phyloP scores from a whole-genome alignment of 805 yeast genomes.

The Zygosaccharomyces rouxii region DNA sequence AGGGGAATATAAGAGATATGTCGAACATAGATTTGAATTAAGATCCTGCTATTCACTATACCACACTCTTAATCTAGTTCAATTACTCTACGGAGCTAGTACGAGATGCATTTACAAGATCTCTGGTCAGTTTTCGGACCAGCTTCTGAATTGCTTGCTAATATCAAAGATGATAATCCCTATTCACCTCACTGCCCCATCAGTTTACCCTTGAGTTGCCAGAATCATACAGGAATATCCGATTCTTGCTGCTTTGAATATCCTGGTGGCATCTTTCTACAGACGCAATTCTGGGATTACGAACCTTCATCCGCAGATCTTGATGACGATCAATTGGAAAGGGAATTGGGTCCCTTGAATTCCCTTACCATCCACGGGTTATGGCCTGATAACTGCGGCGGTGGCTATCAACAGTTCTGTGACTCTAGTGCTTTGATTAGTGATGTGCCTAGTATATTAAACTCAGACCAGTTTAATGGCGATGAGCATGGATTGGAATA shows the following conservation, averaged over 20 bases:
- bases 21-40: background rate
- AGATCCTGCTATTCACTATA: background rate
- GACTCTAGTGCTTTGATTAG: slow-evolving; percentile 52
- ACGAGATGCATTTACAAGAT: slow-evolving; percentile 8
- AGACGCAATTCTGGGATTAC: slow-evolving; percentile 93
- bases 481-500: slow-evolving; percentile 26
- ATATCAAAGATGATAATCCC: slow-evolving; percentile 44
- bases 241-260: slow-evolving; percentile 81
- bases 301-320: slow-evolving; percentile 45
- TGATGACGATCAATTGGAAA: slow-evolving; percentile 24
- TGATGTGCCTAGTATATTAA: slow-evolving; percentile 45
- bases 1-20: background rate
- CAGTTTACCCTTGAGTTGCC: slow-evolving; percentile 57
- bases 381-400: slow-evolving; percentile 88
- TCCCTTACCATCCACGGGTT: slow-evolving; percentile 78
- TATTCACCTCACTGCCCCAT: slow-evolving; percentile 44
- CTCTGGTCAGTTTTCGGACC: slow-evolving; percentile 79
- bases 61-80: background rate
- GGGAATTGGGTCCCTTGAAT: slow-evolving; percentile 57
- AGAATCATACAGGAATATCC: slow-evolving; percentile 47
- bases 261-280: slow-evolving; percentile 78
- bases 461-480: slow-evolving; percentile 25
- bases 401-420: slow-evolving; percentile 77
- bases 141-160: slow-evolving; percentile 98
- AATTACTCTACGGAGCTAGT: background rate